Base-by-base conservation (phyloP, 352 stramenopile genomes). In the Aphanomyces invadans region DNA sequence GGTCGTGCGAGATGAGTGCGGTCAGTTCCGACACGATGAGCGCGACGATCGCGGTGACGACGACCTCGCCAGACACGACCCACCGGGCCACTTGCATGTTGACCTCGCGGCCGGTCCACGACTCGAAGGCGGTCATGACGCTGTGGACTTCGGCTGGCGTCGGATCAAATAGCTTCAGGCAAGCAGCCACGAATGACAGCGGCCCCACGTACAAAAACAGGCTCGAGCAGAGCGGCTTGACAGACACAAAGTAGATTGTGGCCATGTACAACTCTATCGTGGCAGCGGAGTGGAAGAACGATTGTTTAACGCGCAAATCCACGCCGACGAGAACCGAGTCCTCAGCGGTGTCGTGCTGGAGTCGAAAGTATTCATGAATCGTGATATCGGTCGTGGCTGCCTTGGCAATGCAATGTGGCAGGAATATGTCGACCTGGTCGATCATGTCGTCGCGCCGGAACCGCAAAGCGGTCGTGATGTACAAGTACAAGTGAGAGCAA, bases 331-430 rank as follows among this genome's bases (percentile, higher is more conserved):
- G 45, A 19, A 46, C 15, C 10, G 11, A 38, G 1, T 15, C 23
- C n/a, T 33, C 36, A 11, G 45, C 36, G 10, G 15, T 15, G n/a
- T 52, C n/a, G 55, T 21, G 33, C 55, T 64, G 19, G 17, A 64
- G 55, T 5, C 46, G 55, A 52, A 64, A 64, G 39, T 64, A 64
- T 19, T 64, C 55, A 29, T 64, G 55, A 11, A 64, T 29, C 11
- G 36, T 49, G 25, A 64, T 21, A n/a, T 64, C 55, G 2, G 55
- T 64, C 1, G 55, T 29, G 5, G 36, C 55, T 15, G 55, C 55
- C n/a, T 64, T 45, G 32, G 36, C 46, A 38, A 64, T 64, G 36
- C 55, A 51, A 28, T 64, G 53, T 9, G 53, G 36, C 3, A 62
- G 29, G 0, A 15, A 48, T 12, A 64, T 64, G 32, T 64, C 55